Percentiles rank a stretch among this genome's conserved stretches.
Evolutionary conservation across 371 early-diverging fungal genomes (phyloP).

Genomic region (Chytridium lagenaria): DNA sequence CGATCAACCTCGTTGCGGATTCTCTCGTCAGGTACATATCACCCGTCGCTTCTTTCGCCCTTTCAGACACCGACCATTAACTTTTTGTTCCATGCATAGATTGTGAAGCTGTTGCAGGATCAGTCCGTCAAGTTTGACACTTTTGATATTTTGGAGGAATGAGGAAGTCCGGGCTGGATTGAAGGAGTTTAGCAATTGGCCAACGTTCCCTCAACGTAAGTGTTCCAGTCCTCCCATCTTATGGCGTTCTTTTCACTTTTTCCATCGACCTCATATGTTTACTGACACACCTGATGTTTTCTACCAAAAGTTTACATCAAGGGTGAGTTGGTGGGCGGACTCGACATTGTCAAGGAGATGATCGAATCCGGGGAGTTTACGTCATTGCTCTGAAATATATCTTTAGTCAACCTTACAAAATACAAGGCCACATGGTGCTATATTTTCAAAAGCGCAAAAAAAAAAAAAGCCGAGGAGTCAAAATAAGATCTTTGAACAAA

Average conservation of each 20-base stretch:
- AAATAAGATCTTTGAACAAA: too few relatives aligned
- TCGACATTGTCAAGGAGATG: constrained; percentile 93
- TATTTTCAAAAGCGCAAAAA: too few relatives aligned
- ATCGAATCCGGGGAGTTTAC: constrained; percentile 53
- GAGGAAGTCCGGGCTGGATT: constrained; percentile 81
- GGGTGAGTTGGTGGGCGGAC: constrained; percentile 92
- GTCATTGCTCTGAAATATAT: neutral
- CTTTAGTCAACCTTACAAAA: too few relatives aligned
- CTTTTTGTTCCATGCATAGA: constrained; percentile 43
- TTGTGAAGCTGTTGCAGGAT: constrained; percentile 67
- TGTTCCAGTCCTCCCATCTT: neutral
- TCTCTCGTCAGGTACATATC: constrained; percentile 75
- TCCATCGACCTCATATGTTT: too few relatives aligned
- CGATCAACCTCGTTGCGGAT: constrained; percentile 86
- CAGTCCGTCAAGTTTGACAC: constrained; percentile 72
- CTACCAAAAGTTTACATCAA: constrained; percentile 88
- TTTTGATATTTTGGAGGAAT: constrained; percentile 87
- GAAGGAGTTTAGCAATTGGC: constrained; percentile 72
- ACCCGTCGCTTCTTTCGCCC: too few relatives aligned
- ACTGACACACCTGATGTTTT: too few relatives aligned
- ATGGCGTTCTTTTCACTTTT: neutral
- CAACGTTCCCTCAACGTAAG: constrained; percentile 77
- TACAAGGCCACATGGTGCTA: too few relatives aligned
- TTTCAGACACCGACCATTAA: too few relatives aligned
- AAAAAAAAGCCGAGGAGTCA: too few relatives aligned